phyloP scores from a whole-genome alignment of 148 eudicot species.

The Diospyros kaki region DNA sequence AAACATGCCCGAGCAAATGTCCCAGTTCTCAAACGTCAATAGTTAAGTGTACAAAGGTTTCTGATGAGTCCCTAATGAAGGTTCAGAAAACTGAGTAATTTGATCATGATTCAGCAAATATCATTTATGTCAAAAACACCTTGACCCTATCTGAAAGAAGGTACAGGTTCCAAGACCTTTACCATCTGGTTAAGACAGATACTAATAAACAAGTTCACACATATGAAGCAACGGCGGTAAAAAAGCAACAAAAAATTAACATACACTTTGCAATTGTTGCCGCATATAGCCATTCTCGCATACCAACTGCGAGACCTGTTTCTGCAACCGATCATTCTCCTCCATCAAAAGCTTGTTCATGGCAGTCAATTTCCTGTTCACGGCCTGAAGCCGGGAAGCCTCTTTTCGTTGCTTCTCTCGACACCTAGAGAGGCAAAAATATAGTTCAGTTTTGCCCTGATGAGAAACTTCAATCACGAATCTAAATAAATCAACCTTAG shows the following conservation, averaged over 20 bases:
- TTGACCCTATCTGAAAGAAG: background rate
- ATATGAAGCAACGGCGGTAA: background rate
- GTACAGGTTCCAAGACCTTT: background rate
- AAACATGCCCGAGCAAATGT: background rate
- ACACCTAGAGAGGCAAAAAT: slow-evolving; percentile 42
- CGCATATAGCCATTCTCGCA: slow-evolving; percentile 93
- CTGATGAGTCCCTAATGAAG: background rate
- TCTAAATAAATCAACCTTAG: background rate
- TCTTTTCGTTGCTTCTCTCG: slow-evolving; percentile 96
- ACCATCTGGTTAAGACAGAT: background rate
- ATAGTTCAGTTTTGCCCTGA: background rate
- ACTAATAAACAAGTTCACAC: background rate
- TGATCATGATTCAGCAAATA: background rate
- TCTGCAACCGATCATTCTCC: slow-evolving; percentile 96
- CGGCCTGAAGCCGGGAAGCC: slow-evolving; percentile 71
- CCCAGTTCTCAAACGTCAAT: background rate
- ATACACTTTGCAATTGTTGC: slow-evolving; percentile 85
- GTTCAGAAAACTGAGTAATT: background rate
- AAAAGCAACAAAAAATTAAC: slow-evolving; percentile 11
- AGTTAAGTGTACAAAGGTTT: background rate
- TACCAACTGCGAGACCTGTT: slow-evolving; percentile 90
- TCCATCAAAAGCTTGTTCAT: slow-evolving; percentile 98
- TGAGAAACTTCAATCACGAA: background rate
- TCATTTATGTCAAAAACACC: background rate
- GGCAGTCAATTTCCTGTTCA: slow-evolving; percentile 76